These are phyloP conservation scores for Trichothecium roseum DNA, from an alignment of 2,329 filamentous ascomycete species.

Conservation along the genomic window DNA sequence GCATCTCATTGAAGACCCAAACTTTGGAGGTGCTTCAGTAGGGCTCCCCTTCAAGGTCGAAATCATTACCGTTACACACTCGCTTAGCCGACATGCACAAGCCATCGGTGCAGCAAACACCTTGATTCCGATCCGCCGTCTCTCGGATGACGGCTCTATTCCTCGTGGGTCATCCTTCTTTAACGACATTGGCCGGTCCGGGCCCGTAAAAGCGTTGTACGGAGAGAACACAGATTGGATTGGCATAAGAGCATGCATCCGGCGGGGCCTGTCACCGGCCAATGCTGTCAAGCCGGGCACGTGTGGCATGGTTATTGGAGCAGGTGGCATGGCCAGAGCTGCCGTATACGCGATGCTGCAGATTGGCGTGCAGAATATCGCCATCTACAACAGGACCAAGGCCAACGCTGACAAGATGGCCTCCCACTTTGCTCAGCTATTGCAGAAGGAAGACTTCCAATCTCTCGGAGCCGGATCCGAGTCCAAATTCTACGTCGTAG, in stretches of 20 bases:
- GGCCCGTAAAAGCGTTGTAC: slow-evolving; percentile 58
- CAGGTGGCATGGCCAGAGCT: slow-evolving; percentile 68
- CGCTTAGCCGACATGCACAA: slow-evolving; percentile 60
- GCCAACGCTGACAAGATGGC: slow-evolving; percentile 59
- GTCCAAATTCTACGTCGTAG: slow-evolving; percentile 46
- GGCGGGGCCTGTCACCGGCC: slow-evolving; percentile 61
- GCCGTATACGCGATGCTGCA: slow-evolving; percentile 71
- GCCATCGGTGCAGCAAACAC: slow-evolving; percentile 72
- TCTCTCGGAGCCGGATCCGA: slow-evolving; percentile 29
- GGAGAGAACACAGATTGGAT: slow-evolving; percentile 80
- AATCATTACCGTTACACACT: slow-evolving; percentile 57
- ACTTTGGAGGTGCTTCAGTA: slow-evolving; percentile 63
- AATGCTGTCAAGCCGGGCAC: slow-evolving; percentile 49
- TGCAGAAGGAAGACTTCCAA: slow-evolving; percentile 31
- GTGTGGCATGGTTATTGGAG: slow-evolving; percentile 51
- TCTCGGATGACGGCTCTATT: slow-evolving; percentile 45
- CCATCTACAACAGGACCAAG: slow-evolving; percentile 61
- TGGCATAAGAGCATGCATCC: slow-evolving; percentile 63
- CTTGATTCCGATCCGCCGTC: slow-evolving; percentile 56
- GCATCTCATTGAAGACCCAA: slow-evolving; percentile 50
- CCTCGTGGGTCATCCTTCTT: slow-evolving; percentile 39
- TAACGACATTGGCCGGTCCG: slow-evolving; percentile 47
- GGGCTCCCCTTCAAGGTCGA: slow-evolving; percentile 68
- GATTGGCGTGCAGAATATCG: slow-evolving; percentile 65
- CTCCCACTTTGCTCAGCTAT: slow-evolving; percentile 54